These are phyloP conservation scores for Penicillium vulpinum DNA, from an alignment of 2,329 filamentous ascomycete genomes.

Conservation along the genomic window DNA sequence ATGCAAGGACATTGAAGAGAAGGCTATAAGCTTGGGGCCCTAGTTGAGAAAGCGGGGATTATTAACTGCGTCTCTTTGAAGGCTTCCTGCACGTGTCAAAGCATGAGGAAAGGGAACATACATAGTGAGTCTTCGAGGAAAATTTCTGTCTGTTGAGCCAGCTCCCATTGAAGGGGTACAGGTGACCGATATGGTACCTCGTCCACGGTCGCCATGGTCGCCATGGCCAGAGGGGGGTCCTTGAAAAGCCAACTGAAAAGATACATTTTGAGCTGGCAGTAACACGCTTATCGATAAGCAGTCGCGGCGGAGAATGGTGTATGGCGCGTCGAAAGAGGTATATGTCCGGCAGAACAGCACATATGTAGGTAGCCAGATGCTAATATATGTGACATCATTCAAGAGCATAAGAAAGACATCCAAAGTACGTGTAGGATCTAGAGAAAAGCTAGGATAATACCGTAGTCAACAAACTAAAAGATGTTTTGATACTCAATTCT, in stretches of 20 bases:
- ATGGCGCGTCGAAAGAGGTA: neutral
- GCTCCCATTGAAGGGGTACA: conserved; percentile 60
- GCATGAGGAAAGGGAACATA: conserved; percentile 37
- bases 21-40: conserved; percentile 63
- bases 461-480: neutral
- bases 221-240: conserved; percentile 18
- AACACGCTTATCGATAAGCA: conserved; percentile 26
- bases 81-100: neutral
- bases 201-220: conserved; percentile 15
- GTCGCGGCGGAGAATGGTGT: conserved; percentile 8
- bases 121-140: conserved; percentile 75
- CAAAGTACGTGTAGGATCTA: neutral
- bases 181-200: conserved; percentile 53
- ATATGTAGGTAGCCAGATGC: neutral
- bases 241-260: neutral
- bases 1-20: conserved; percentile 50
- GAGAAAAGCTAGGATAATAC: neutral
- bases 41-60: conserved; percentile 29
- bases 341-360: neutral
- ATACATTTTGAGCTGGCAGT: conserved; percentile 1
- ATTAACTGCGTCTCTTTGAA: conserved; percentile 1
- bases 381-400: neutral
- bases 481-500: neutral
- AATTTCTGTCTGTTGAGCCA: conserved; percentile 67
- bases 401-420: neutral